Base-by-base conservation (phyloP, 257 asterid genomes). In the Scutellaria galericulata region DNA sequence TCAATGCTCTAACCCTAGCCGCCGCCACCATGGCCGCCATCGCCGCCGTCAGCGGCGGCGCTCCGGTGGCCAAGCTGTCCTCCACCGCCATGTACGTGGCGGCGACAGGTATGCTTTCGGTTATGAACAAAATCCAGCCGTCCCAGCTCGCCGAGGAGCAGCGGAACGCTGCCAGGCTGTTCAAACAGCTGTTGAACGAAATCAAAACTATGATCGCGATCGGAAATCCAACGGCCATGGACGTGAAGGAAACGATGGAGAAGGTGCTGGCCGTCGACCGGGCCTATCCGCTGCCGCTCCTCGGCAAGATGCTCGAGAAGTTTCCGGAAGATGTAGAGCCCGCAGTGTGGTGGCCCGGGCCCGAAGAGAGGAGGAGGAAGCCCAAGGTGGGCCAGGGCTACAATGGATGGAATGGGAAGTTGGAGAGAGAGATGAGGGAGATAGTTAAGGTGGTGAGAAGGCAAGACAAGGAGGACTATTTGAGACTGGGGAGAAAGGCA, bases 71-170 rank as follows among this genome's bases (percentile, higher is more conserved):
- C 24, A 80, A 78, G 63, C 20, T 82, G 1, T 78, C 87, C 0
- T 74, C 89, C 5, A 73, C 82, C 1, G 15, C 63, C 0, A 52
- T 86, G 74, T 86, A 82, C 61, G 60, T 80, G 35, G 81, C 82
- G 0, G 87, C 86, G 0, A 80, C 92, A 0, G 89, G 83, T 7
- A 65, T 85, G 77, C 66, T 80, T 22, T 60, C 81, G 0, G 50
- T 85, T 0, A 68, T 85, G 70, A 85, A 81, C 52, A 73, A 86
- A 14, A 81, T 86, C 44, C 96, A 89, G 31, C 93, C 96, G 2
- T 89, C 93, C 18, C 96, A 89, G 52, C 82, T 87, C 0, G 91
- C 86, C 0, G 93, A 89, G 71, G 96, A 89, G 47, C 96, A 89
- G 7, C 35, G 91, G 31, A 89, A 87, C 14, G 96, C 93, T 0